phyloP scores from a whole-genome alignment of 768 basidiomycete genomes.

The Lactarius tabidus region DNA sequence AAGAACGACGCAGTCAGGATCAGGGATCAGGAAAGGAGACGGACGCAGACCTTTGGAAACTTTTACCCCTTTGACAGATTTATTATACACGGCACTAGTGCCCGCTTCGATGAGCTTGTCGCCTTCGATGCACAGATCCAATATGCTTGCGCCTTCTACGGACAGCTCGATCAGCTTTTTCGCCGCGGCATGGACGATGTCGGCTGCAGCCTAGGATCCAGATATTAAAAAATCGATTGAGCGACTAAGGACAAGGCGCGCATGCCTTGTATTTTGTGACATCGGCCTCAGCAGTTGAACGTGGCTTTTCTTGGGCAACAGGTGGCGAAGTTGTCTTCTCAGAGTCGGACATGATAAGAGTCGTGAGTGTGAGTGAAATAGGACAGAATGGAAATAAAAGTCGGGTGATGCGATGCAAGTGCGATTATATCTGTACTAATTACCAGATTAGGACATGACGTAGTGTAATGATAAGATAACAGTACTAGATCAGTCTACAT shows the following conservation, averaged over 20 bases:
- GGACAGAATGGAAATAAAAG: constrained; percentile 8
- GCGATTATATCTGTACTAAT: constrained; percentile 8
- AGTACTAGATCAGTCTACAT: not conserved
- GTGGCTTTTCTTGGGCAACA: constrained; percentile 39
- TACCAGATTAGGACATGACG: constrained; percentile 7
- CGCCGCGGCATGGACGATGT: constrained; percentile 80
- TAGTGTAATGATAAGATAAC: not conserved
- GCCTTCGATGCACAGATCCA: constrained; percentile 90
- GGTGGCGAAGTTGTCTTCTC: constrained; percentile 38
- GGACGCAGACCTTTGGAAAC: constrained; percentile 69
- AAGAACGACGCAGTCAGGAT: not conserved
- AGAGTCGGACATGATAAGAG: constrained; percentile 56
- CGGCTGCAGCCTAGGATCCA: constrained; percentile 69
- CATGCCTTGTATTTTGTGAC: constrained; percentile 84
- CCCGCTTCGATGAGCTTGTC: constrained; percentile 90
- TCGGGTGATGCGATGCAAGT: not conserved
- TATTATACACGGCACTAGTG: constrained; percentile 85
- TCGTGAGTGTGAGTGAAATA: constrained; percentile 1
- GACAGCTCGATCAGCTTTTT: constrained; percentile 76
- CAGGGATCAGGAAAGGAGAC: not conserved
- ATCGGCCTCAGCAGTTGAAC: constrained; percentile 63
- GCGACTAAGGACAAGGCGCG: not conserved
- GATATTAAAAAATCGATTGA: constrained; percentile 8
- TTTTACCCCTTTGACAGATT: constrained; percentile 83
- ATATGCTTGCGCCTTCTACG: constrained; percentile 78